Evolutionary conservation across 2,329 filamentous ascomycete genomes (phyloP).

Genomic region (Neopestalotiopsis clavispora): DNA sequence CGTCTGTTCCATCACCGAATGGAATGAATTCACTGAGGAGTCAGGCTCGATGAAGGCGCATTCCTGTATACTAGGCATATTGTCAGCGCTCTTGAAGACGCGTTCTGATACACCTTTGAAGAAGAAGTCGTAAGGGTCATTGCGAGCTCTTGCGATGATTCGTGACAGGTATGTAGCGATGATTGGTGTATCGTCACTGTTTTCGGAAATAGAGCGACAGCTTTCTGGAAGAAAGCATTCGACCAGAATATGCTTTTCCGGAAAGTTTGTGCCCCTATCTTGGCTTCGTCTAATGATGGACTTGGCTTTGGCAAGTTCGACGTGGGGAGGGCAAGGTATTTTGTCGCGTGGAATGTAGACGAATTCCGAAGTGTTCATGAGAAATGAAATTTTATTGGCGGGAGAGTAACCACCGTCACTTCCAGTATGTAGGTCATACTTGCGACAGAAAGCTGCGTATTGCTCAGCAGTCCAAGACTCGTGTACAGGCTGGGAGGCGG

Average conservation of each 20-base stretch:
- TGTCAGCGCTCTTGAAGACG: not conserved
- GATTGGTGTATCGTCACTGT: no score
- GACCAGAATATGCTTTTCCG: not conserved
- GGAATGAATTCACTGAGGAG: not conserved
- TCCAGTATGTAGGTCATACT: not conserved
- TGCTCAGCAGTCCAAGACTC: not conserved
- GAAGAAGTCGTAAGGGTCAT: not conserved
- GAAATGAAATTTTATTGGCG: not conserved
- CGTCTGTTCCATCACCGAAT: not conserved
- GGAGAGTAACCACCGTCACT: not conserved
- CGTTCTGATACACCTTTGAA: not conserved
- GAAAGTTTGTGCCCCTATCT: not conserved
- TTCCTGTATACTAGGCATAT: not conserved
- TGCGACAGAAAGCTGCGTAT: not conserved
- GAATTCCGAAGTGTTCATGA: not conserved
- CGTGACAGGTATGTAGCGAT: not conserved
- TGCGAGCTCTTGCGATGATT: not conserved
- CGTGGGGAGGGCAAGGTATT: no score
- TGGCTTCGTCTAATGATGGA: not conserved
- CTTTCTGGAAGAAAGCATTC: not conserved
- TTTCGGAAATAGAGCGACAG: not conserved
- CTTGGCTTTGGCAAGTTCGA: no score
- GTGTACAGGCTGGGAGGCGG: not conserved
- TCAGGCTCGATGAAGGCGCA: constrained; percentile 3
- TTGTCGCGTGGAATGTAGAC: not conserved